phyloP scores from a whole-genome alignment of 257 asterid genomes.

The Solanum chilense region DNA sequence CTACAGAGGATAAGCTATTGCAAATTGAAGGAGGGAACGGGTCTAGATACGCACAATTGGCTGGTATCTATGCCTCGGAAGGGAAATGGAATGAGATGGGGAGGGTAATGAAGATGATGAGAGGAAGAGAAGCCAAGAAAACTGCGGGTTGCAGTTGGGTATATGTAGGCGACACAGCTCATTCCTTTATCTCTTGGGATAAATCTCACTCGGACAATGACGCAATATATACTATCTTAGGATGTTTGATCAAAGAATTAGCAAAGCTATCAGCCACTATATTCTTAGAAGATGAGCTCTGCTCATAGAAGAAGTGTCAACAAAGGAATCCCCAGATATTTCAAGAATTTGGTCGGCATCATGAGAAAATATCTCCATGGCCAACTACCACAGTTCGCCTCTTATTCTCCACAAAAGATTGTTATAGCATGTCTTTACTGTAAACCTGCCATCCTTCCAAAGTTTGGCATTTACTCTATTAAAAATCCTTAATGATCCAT shows the following conservation, averaged over 20 bases:
- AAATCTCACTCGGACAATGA: constrained; percentile 46
- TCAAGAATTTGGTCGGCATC: neutral
- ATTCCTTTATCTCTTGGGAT: constrained; percentile 56
- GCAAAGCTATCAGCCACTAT: constrained; percentile 3
- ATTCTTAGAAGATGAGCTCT: neutral
- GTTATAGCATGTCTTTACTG: neutral
- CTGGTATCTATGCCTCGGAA: constrained; percentile 65
- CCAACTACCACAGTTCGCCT: neutral
- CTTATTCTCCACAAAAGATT: neutral
- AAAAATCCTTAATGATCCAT: neutral
- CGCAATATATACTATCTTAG: constrained; percentile 33
- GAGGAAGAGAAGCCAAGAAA: constrained; percentile 63
- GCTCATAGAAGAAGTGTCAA: neutral
- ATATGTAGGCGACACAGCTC: constrained; percentile 36
- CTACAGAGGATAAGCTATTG: constrained; percentile 50
- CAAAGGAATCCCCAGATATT: neutral
- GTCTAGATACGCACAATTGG: constrained; percentile 67
- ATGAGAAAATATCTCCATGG: neutral
- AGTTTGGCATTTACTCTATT: neutral
- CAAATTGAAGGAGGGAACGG: constrained; percentile 50
- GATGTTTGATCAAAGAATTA: constrained; percentile 42
- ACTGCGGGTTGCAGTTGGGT: constrained; percentile 82
- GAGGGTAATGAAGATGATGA: constrained; percentile 79
- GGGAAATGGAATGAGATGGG: constrained; percentile 86
- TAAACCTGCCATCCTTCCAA: neutral